These are phyloP conservation scores for Cyclotella cryptica DNA, from an alignment of 108 stramenopile genomes.

Conservation along the genomic window DNA sequence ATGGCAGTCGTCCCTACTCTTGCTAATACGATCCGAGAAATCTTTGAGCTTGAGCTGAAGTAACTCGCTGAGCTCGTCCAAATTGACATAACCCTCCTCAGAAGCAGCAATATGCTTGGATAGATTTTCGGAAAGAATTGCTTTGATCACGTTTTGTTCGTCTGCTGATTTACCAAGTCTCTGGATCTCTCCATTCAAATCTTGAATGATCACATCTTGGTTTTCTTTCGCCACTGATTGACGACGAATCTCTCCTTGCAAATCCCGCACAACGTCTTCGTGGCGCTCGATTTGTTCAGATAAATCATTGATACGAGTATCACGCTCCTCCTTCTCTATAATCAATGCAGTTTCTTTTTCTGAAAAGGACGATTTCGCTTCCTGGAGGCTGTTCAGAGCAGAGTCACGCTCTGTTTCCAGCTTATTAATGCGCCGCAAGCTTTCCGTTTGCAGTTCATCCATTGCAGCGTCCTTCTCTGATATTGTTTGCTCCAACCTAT, in stretches of 20 bases:
- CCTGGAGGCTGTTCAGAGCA: not conserved
- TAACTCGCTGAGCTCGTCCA: not conserved
- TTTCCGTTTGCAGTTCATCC: not conserved
- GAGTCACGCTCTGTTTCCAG: not conserved
- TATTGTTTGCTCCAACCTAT: not conserved
- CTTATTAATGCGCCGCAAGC: not conserved
- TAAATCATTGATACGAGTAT: not conserved
- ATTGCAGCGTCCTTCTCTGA: not conserved
- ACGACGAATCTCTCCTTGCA: not conserved
- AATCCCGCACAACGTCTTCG: not conserved
- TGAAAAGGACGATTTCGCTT: not conserved
- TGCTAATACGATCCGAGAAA: not conserved
- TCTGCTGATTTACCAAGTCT: not conserved
- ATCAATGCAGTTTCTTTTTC: conserved; percentile 3
- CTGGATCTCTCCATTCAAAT: not conserved
- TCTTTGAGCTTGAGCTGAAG: not conserved
- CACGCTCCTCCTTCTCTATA: not conserved
- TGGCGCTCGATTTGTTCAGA: conserved; percentile 2
- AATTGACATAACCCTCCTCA: not conserved
- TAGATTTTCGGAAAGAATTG: conserved; percentile 4
- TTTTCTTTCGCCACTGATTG: not conserved
- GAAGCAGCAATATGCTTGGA: conserved; percentile 10
- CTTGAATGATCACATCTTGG: not conserved
- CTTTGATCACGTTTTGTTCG: not conserved
- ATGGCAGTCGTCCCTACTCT: not conserved